phyloP scores from a whole-genome alignment of 2,329 filamentous ascomycete species.

The Sclerotinia minor region DNA sequence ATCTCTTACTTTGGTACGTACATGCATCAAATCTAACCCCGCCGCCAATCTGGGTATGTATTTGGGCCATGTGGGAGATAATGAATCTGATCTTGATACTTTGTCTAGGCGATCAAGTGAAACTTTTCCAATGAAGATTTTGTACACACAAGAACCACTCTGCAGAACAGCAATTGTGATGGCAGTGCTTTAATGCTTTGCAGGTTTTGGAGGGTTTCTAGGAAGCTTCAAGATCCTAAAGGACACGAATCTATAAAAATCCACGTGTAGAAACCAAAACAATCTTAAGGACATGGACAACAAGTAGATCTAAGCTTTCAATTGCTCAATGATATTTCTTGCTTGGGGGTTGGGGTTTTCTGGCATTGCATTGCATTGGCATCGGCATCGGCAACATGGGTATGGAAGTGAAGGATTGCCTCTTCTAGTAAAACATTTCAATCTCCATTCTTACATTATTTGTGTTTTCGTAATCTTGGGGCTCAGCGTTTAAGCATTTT shows the following conservation, averaged over 20 bases:
- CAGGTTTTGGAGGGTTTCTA: background rate
- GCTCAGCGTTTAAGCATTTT: conserved; percentile 6
- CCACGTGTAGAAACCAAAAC: background rate
- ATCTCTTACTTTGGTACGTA: conserved; percentile 5
- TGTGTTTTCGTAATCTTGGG: conserved; percentile 5
- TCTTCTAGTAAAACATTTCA: background rate
- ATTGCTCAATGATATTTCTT: background rate
- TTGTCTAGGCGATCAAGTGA: conserved; percentile 5
- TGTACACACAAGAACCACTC: conserved; percentile 19
- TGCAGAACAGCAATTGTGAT: conserved; percentile 9
- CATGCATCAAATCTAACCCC: conserved; percentile 3
- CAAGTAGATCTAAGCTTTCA: conserved; percentile 11
- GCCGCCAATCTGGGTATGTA: conserved; percentile 3
- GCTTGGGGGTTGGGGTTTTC: background rate
- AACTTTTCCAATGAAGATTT: conserved; percentile 2
- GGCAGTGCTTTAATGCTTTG: conserved; percentile 4
- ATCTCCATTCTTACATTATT: background rate
- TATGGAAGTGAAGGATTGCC: background rate
- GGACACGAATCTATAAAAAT: background rate
- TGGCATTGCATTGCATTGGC: background rate
- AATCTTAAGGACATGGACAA: conserved; percentile 17
- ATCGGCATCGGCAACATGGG: background rate
- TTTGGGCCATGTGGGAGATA: background rate
- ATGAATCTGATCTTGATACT: conserved; percentile 8
- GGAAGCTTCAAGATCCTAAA: conserved; percentile 3